Conservation (phyloP, 2,329 filamentous ascomycete genomes). For the Penicillium hordei region DNA sequence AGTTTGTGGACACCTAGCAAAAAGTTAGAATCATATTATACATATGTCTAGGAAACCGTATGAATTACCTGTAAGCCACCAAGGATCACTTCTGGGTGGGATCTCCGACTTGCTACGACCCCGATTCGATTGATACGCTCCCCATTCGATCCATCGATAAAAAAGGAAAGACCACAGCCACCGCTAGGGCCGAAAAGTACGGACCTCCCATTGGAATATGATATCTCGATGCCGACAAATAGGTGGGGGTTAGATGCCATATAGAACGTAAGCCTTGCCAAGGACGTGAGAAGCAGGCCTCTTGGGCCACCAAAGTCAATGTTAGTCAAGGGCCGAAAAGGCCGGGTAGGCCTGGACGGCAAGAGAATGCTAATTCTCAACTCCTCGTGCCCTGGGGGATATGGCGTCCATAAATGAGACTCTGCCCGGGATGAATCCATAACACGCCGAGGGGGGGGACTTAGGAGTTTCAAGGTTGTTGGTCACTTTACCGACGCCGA, state of each 20-base stretch:
- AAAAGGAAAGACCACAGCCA: not conserved
- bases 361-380: not conserved
- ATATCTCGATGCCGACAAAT: not conserved
- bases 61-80: not conserved
- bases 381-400: not conserved
- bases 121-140: not conserved
- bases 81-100: not conserved
- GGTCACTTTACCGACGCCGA: not conserved
- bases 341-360: not conserved
- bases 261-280: not conserved
- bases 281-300: not conserved
- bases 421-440: not conserved
- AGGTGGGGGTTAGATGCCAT: not conserved
- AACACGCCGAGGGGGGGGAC: not conserved
- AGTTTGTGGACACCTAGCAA: not conserved
- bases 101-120: not conserved
- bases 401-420: not conserved
- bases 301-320: not conserved
- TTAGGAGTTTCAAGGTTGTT: no score
- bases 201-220: not conserved
- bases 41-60: no score
- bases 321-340: not conserved
- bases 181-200: not conserved
- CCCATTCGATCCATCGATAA: not conserved
- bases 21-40: not conserved